Evolutionary conservation across 306 rosid genomes (phyloP).

Genomic region (Ormosia semicastrata): DNA sequence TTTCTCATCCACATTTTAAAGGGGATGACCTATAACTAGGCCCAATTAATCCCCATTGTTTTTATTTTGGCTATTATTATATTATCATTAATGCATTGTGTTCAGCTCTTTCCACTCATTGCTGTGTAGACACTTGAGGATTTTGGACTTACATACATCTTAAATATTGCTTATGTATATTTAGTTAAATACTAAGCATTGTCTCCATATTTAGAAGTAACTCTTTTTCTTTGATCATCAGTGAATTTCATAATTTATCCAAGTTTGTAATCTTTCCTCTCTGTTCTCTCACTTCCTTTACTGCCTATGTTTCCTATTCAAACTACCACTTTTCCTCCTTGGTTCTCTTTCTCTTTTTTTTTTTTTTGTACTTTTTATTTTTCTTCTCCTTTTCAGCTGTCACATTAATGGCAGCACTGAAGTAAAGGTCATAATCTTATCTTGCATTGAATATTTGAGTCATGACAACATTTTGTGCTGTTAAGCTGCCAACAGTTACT

Average conservation of each 20-base stretch:
- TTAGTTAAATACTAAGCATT: not conserved
- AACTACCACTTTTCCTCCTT: not conserved
- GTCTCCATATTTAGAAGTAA: not conserved
- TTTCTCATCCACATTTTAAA: not conserved
- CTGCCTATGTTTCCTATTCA: not conserved
- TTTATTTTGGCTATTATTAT: not conserved
- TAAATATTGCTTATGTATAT: not conserved
- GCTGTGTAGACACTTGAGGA: not conserved
- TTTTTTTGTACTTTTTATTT: not conserved
- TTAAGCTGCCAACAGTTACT: conserved; percentile 13
- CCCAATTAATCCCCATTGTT: not conserved
- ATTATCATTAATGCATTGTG: not conserved
- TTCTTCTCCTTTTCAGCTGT: not conserved
- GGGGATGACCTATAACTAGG: not conserved
- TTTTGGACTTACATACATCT: not conserved
- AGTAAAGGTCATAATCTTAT: not conserved
- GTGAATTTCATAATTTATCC: not conserved
- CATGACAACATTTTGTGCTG: not conserved
- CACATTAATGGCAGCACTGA: conserved; percentile 7
- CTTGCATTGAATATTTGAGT: not conserved
- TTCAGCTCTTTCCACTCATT: not conserved
- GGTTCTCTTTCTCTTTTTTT: not conserved
- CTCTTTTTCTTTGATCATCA: not conserved
- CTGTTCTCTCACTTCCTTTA: not conserved
- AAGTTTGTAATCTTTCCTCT: not conserved